Conservation (phyloP, 176 grass and related monocot genomes). For the Leersia perrieri region DNA sequence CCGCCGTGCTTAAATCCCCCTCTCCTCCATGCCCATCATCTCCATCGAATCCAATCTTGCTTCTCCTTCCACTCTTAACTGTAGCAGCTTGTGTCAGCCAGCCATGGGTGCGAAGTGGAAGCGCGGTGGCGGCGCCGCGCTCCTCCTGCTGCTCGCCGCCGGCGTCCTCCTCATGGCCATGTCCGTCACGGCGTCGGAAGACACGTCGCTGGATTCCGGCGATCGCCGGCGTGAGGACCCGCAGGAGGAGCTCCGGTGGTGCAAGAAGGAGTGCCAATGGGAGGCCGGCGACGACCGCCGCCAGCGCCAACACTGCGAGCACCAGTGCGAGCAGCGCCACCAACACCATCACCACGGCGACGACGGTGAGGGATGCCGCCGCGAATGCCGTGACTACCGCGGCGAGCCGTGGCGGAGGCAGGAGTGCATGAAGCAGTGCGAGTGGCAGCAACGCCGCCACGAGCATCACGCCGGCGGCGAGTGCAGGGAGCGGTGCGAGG, state of each 20-base stretch:
- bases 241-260: neutral
- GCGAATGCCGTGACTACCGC: neutral
- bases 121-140: neutral
- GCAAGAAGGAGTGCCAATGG: slow-evolving; percentile 34
- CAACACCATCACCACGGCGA: accelerated
- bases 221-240: neutral
- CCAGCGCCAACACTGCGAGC: slow-evolving; percentile 12
- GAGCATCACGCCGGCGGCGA: neutral
- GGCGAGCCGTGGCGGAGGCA: neutral
- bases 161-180: neutral
- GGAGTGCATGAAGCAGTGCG: slow-evolving; percentile 1
- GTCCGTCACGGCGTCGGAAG: neutral
- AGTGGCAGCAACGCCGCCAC: neutral
- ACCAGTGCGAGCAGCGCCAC: neutral
- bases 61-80: neutral
- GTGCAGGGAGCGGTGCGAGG: slow-evolving; percentile 25
- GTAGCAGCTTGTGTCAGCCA: neutral
- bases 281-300: neutral
- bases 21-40: neutral
- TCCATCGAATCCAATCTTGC: neutral
- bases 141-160: slow-evolving; percentile 23
- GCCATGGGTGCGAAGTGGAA: slow-evolving; percentile 13
- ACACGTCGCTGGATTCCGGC: neutral
- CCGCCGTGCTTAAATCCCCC: slow-evolving; percentile 11
- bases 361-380: neutral